Evolutionary conservation across 2,329 filamentous ascomycete species (phyloP).

Genomic region (Fusarium denticulatum): DNA sequence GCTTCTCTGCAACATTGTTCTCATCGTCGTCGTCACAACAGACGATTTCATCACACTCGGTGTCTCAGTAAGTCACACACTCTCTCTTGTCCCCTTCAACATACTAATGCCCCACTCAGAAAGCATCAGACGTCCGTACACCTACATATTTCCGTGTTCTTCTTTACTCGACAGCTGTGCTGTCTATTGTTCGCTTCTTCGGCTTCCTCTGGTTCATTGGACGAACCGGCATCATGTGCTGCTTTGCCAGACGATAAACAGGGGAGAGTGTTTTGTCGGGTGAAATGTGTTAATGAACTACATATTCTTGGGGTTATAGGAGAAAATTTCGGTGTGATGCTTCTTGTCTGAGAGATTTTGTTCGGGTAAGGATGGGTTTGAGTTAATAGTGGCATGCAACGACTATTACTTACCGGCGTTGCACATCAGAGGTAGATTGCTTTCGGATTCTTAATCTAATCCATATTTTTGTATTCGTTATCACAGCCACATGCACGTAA

Average conservation of each 20-base stretch:
- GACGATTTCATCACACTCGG: slow-evolving; percentile 38
- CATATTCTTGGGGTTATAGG: slow-evolving; percentile 4
- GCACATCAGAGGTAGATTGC: not conserved
- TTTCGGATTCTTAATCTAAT: slow-evolving; percentile 13
- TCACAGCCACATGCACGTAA: not conserved
- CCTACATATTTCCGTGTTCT: slow-evolving; percentile 38
- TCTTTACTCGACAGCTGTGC: slow-evolving; percentile 38
- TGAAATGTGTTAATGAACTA: slow-evolving; percentile 20
- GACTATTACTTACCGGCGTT: slow-evolving; percentile 10
- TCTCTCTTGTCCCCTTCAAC: not conserved
- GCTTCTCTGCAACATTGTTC: slow-evolving; percentile 40
- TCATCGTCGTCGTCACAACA: slow-evolving; percentile 39
- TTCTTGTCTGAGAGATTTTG: not conserved
- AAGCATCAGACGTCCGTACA: slow-evolving; percentile 31
- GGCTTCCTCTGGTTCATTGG: slow-evolving; percentile 42
- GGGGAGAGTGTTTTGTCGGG: not conserved
- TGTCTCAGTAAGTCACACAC: slow-evolving; percentile 24
- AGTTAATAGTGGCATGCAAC: slow-evolving; percentile 5
- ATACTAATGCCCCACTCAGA: slow-evolving; percentile 22
- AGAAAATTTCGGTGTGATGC: not conserved
- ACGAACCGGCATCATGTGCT: slow-evolving; percentile 41
- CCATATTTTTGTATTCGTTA: not conserved
- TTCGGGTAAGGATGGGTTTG: not conserved
- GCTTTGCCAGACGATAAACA: slow-evolving; percentile 33
- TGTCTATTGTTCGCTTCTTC: slow-evolving; percentile 38